phyloP scores from a whole-genome alignment of 208 protist genomes.

The Crithidia brevicula region DNA sequence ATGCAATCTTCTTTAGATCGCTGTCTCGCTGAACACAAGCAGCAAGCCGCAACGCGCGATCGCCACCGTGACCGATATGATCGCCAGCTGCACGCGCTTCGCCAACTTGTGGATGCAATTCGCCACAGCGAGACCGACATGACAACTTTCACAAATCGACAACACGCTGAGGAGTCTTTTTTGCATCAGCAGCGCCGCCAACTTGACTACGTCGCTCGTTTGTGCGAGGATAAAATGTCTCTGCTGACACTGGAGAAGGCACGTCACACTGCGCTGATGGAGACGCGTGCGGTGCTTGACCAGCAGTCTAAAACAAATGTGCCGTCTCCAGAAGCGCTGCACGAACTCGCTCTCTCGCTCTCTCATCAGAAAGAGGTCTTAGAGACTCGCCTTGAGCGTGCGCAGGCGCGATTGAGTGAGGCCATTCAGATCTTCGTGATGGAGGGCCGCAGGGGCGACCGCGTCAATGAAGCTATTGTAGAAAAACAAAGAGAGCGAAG shows the following conservation, averaged over 20 bases:
- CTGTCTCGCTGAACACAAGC: constrained; percentile 18
- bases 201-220: constrained; percentile 16
- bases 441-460: constrained; percentile 40
- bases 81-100: constrained; percentile 15
- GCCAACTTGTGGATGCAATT: constrained; percentile 7
- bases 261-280: constrained; percentile 26
- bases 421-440: constrained; percentile 43
- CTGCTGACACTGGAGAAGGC: constrained; percentile 31
- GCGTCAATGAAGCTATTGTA: constrained; percentile 30
- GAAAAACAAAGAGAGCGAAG: constrained; percentile 12
- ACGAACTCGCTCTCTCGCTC: constrained; percentile 28
- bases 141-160: neutral
- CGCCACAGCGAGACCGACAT: constrained; percentile 11
- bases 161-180: constrained; percentile 29
- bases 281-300: constrained; percentile 26
- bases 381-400: constrained; percentile 46
- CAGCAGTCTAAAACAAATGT: constrained; percentile 15
- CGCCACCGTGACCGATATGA: constrained; percentile 29
- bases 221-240: constrained; percentile 32
- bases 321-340: constrained; percentile 35
- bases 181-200: constrained; percentile 25
- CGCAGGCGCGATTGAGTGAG: constrained; percentile 21
- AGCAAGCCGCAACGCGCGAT: constrained; percentile 20
- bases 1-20: constrained; percentile 18
- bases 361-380: constrained; percentile 34